Base-by-base conservation (phyloP, 1,284 basidiomycete genomes). In the Rhizoctonia solani region DNA sequence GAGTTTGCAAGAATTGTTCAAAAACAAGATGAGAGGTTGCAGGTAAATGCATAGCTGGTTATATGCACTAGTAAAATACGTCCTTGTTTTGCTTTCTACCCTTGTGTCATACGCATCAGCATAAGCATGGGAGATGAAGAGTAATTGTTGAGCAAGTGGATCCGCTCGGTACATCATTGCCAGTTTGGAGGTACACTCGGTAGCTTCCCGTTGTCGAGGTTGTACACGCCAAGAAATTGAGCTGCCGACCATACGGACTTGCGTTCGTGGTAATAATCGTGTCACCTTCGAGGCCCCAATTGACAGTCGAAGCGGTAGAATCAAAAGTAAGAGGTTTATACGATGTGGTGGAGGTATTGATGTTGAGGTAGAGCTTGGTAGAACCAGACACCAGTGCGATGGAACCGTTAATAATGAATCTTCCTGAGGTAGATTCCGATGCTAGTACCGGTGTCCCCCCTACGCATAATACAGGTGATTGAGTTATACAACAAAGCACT, bases 271-370 rank as follows among this genome's bases (percentile, higher is more conserved):
- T 72, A 72, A 85, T 82, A 72, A 85, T 85, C 21, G 84, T 85
- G 72, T 86, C 84, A 13, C 83, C 84, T 72, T 85, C 83, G 47
- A 86, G 76, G 34, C 79, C 81, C 84, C 84, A 86, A 71, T 83
- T 77, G 6, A 80, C 82, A 32, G 83, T 85, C 11, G 76, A 79
- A 29, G 84, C 81, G 0, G 81, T 80, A 1, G 75, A 70, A 63
- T 78, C 80, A 53, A 85, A 78, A 2, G 79, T 79, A 53, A 85
- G 73, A 6, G 82, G 74, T 72, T 83, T 80, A 74, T 83, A 86
- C 14, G 82, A 83, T 6, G 81, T 77, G 8, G 75, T 79, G 53
- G 73, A 76, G 52, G 75, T 77, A 71, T 82, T 74, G 65, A 83
- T 72, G 73, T 85, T 85, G 50, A 85, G 74, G 74, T 80, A 85